Evolutionary conservation across 352 stramenopile genomes (phyloP).

Genomic region (Pythium rhizo-oryzae): DNA sequence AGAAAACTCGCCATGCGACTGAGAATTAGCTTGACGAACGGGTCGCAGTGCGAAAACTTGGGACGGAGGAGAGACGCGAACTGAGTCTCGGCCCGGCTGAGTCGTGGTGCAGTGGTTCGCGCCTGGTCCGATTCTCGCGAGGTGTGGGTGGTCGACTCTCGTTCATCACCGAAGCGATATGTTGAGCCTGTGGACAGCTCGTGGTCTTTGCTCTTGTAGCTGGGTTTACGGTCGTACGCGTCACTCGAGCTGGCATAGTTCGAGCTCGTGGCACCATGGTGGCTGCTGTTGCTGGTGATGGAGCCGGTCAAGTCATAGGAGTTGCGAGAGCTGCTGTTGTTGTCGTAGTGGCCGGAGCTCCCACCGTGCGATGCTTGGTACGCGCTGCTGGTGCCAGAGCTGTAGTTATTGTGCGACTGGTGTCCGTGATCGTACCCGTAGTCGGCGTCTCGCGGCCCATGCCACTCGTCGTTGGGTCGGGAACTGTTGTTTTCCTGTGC

Average conservation of each 20-base stretch:
- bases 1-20: conserved; percentile 59
- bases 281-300: not conserved
- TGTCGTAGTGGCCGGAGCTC: not conserved
- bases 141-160: not conserved
- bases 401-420: not conserved
- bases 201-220: conserved; percentile 5
- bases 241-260: not conserved
- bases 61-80: conserved; percentile 32
- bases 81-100: conserved; percentile 5
- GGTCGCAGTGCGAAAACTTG: conserved; percentile 56
- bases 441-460: not conserved
- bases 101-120: not conserved
- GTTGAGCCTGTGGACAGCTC: not conserved
- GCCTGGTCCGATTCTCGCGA: not conserved
- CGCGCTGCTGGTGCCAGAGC: too few relatives aligned
- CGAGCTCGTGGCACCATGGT: not conserved
- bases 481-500: not conserved
- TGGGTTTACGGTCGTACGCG: conserved; percentile 1
- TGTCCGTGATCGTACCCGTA: not conserved
- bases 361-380: not conserved
- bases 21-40: conserved; percentile 51
- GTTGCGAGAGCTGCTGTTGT: not conserved
- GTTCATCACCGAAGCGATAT: not conserved
- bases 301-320: not conserved
- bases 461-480: conserved; percentile 4